phyloP scores from a whole-genome alignment of 352 stramenopile species.

The Blastocystis hominis region DNA sequence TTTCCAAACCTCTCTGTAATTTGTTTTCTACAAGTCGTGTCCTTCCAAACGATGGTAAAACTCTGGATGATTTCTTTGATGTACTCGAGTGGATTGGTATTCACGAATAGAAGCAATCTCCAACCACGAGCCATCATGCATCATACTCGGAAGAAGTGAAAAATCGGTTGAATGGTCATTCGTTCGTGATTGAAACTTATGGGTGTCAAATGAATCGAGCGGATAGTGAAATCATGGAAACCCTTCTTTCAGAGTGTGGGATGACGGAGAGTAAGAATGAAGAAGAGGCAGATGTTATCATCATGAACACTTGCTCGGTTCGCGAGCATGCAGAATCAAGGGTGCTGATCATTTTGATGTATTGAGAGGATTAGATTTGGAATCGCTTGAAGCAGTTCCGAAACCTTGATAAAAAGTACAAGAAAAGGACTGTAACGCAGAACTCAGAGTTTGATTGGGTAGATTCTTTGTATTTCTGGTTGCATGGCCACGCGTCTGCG shows the following conservation, averaged over 20 bases:
- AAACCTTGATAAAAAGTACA: constrained; percentile 63
- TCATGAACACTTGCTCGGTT: constrained; percentile 98
- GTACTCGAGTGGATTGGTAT: neutral
- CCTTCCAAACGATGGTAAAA: constrained; percentile 14
- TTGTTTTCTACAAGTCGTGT: neutral
- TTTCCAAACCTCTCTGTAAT: neutral
- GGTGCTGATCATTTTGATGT: neutral
- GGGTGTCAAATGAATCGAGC: constrained; percentile 99
- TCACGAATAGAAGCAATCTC: neutral
- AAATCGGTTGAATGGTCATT: neutral
- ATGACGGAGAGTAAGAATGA: constrained; percentile 65
- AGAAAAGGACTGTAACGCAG: constrained; percentile 60
- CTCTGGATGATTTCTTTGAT: neutral
- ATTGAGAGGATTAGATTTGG: constrained; percentile 67
- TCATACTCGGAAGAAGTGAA: neutral
- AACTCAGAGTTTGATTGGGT: neutral
- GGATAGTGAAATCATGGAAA: constrained; percentile 91
- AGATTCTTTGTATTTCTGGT: constrained; percentile 76
- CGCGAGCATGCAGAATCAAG: constrained; percentile 88
- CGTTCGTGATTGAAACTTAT: constrained; percentile 80
- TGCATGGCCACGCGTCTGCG: constrained; percentile 99
- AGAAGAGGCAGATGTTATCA: constrained; percentile 79
- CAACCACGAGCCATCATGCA: neutral
- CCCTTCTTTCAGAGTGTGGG: constrained; percentile 74
- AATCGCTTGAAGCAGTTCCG: constrained; percentile 66